phyloP scores from a whole-genome alignment of 352 stramenopile species.

The Globisporangium yorkense region DNA sequence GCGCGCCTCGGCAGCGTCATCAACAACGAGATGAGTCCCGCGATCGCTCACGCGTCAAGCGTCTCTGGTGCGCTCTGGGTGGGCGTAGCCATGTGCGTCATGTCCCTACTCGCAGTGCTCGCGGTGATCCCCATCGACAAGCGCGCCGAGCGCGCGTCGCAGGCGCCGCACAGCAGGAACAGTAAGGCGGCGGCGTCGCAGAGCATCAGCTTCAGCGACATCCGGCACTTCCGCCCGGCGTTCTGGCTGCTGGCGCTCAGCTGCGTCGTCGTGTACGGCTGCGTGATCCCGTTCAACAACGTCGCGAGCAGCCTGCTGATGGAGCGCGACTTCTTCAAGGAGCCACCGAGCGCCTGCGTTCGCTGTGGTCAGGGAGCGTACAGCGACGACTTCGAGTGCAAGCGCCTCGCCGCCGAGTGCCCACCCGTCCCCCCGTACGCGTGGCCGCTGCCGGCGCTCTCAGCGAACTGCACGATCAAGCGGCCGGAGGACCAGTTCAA shows the following conservation, averaged over 20 bases:
- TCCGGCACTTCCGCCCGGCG: constrained; percentile 71
- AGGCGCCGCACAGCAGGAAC: not conserved
- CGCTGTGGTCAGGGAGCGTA: constrained; percentile 62
- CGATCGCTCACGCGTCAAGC: constrained; percentile 56
- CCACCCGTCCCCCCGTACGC: constrained; percentile 64
- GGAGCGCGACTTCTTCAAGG: constrained; percentile 87
- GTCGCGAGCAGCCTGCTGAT: constrained; percentile 90
- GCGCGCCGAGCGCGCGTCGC: constrained; percentile 31
- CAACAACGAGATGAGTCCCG: constrained; percentile 88
- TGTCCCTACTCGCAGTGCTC: constrained; percentile 62
- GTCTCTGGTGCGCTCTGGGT: constrained; percentile 84
- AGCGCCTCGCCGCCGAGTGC: constrained; percentile 36
- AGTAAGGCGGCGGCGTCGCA: constrained; percentile 21
- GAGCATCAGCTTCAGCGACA: constrained; percentile 62
- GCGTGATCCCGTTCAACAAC: constrained; percentile 93
- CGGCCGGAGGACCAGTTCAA: constrained; percentile 48
- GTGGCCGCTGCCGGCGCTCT: constrained; percentile 68
- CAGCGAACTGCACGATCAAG: constrained; percentile 66
- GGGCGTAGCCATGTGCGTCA: constrained; percentile 74
- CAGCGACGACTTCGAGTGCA: constrained; percentile 40
- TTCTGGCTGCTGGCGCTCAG: constrained; percentile 90
- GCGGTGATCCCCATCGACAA: constrained; percentile 81
- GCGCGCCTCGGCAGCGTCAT: constrained; percentile 88
- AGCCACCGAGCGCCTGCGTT: constrained; percentile 36
- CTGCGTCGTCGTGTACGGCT: constrained; percentile 91